Evolutionary conservation across 179 eudicot genomes (phyloP).

Genomic region (Spergularia azorica): DNA sequence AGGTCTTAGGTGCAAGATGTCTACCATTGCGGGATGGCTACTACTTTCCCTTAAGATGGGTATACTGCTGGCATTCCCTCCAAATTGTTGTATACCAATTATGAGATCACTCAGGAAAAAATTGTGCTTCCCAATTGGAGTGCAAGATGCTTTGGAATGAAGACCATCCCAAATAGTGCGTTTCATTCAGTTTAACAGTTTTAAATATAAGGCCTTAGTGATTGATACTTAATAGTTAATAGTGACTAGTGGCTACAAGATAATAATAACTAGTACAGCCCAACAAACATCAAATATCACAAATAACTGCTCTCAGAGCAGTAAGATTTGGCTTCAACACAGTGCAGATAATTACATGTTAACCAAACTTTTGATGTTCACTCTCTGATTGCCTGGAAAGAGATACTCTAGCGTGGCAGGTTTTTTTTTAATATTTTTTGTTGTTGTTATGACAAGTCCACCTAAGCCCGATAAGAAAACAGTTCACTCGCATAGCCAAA

Average conservation of each 20-base stretch:
- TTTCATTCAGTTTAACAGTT: not conserved
- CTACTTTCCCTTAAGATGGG: not conserved
- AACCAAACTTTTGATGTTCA: not conserved
- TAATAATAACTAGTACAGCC: not conserved
- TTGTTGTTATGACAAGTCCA: not conserved
- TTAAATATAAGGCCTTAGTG: not conserved
- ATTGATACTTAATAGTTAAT: not conserved
- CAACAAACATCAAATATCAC: conserved; percentile 1
- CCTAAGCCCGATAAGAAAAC: not conserved
- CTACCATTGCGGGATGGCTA: too few relatives aligned
- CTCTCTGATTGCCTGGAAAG: not conserved
- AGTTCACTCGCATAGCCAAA: not conserved
- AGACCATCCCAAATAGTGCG: not conserved
- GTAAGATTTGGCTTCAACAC: not conserved
- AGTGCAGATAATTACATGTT: not conserved
- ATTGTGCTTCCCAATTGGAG: not conserved
- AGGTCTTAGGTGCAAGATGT: not conserved
- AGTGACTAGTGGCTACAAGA: not conserved
- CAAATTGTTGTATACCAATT: not conserved
- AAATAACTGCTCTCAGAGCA: not conserved
- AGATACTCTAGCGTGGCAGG: not conserved
- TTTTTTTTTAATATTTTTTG: not conserved
- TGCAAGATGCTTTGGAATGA: not conserved
- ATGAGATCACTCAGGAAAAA: not conserved
- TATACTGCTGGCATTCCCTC: not conserved